A percentile compares a stretch with the other conserved stretches of the same genome.
These are phyloP conservation scores for Rutidosis leptorrhynchoides DNA, from an alignment of 129 eudicot genomes.

Conservation along the genomic window DNA sequence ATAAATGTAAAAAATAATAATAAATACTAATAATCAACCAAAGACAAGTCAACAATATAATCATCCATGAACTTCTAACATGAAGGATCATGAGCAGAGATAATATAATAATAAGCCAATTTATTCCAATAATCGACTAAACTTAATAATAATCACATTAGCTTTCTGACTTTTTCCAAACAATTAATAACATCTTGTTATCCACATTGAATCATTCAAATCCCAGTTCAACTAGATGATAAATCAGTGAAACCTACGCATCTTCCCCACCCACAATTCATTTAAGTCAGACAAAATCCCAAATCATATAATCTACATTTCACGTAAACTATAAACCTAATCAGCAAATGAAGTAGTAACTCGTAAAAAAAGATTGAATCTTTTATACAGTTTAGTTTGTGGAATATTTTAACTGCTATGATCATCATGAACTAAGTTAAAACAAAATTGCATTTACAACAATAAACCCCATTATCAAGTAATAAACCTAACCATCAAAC, in stretches of 20 bases:
- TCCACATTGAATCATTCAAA: background rate
- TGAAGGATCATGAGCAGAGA: background rate
- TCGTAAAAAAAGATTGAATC: background rate
- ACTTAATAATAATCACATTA: background rate
- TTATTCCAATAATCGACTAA: background rate
- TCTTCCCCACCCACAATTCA: background rate
- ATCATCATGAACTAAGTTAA: background rate
- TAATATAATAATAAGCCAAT: background rate
- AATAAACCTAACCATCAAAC: background rate
- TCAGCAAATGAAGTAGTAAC: background rate
- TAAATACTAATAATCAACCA: too few species aligned
- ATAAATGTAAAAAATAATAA: too few species aligned
- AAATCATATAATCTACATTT: background rate
- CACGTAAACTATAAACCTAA: background rate
- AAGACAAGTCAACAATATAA: background rate
- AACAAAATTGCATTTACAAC: too few species aligned
- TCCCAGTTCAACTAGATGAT: background rate
- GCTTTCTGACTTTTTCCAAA: too few species aligned
- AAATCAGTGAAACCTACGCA: background rate
- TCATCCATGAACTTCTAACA: background rate
- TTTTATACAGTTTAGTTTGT: background rate
- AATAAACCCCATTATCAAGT: background rate
- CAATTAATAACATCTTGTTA: background rate
- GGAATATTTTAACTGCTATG: background rate
- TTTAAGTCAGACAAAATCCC: slow-evolving; percentile 16